These are phyloP conservation scores for Cylindricascospora bacillispora DNA, from an alignment of 1,139 yeast species.

Conservation along the genomic window DNA sequence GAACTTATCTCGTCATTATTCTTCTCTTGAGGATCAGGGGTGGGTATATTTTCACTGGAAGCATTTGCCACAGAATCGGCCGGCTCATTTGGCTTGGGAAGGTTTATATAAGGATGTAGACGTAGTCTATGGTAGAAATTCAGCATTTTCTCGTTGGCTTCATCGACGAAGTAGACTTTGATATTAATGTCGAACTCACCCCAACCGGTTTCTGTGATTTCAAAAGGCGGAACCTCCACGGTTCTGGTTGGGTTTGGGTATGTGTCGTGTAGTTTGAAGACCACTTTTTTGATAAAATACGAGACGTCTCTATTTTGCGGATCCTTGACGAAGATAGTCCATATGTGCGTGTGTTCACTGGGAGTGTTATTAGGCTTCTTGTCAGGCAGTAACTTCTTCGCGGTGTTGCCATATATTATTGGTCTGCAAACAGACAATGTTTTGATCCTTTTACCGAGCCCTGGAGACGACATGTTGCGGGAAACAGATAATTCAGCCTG, in stretches of 20 bases:
- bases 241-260: slow-evolving; percentile 76
- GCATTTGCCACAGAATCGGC: slow-evolving; percentile 4
- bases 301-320: slow-evolving; percentile 74
- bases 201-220: slow-evolving; percentile 98
- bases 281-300: slow-evolving; percentile 76
- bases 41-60: slow-evolving; percentile 2
- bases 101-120: slow-evolving; percentile 66
- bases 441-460: slow-evolving; percentile 30
- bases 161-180: slow-evolving; percentile 73
- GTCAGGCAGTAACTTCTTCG: slow-evolving; percentile 53
- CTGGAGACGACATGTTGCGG: too few relatives aligned
- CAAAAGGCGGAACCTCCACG: slow-evolving; percentile 82
- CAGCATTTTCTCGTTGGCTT: slow-evolving; percentile 78
- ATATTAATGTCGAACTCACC: slow-evolving; percentile 94
- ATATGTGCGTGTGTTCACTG: slow-evolving; percentile 81
- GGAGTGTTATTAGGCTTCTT: slow-evolving; percentile 58
- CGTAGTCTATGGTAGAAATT: slow-evolving; percentile 81
- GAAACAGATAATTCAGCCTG: too few relatives aligned
- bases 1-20: slow-evolving; percentile 41
- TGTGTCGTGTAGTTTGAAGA: slow-evolving; percentile 90
- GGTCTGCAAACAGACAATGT: slow-evolving; percentile 78
- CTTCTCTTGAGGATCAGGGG: slow-evolving; percentile 8
- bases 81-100: slow-evolving; percentile 23
- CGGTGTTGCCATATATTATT: slow-evolving; percentile 75
- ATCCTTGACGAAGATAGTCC: slow-evolving; percentile 90